Evolutionary conservation across 768 basidiomycete species (phyloP).

Genomic region (Pulveroboletus sp.): DNA sequence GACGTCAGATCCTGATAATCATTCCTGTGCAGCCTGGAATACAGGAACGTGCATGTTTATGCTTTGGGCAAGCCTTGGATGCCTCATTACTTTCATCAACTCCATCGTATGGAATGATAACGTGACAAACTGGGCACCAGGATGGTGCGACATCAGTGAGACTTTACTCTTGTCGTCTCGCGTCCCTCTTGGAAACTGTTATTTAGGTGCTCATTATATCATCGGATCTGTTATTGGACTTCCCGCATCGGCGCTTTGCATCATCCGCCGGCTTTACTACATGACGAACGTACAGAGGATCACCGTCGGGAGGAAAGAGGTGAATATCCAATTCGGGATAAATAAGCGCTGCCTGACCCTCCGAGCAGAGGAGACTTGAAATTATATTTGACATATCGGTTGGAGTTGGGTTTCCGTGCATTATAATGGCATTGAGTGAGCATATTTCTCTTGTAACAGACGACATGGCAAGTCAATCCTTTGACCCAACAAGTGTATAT

Average conservation of each 20-base stretch:
- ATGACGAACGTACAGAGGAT: conserved; percentile 31
- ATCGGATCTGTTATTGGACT: conserved; percentile 45
- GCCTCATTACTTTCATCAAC: conserved; percentile 33
- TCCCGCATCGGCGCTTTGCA: conserved; percentile 53
- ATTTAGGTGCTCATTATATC: conserved; percentile 45
- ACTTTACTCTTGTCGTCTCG: background rate
- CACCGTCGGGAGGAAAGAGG: conserved; percentile 23
- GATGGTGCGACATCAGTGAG: conserved; percentile 57
- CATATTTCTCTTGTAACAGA: background rate
- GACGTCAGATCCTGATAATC: too few relatives aligned
- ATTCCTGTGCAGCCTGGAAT: too few relatives aligned
- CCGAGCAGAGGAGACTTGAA: conserved; percentile 40
- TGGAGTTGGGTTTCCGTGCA: conserved; percentile 35
- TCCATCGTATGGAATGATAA: conserved; percentile 37
- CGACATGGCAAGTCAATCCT: background rate
- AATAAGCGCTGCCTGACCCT: background rate
- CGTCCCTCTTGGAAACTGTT: background rate
- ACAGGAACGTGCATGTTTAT: too few relatives aligned
- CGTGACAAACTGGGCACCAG: too few relatives aligned
- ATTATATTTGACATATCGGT: conserved; percentile 40
- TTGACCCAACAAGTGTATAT: conserved; percentile 16
- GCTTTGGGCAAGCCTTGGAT: conserved; percentile 29
- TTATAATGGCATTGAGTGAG: conserved; percentile 32
- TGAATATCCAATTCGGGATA: too few relatives aligned
- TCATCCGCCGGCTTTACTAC: conserved; percentile 61